Base-by-base conservation (phyloP, 148 eudicot genomes). In the Amaranthus palmeri region DNA sequence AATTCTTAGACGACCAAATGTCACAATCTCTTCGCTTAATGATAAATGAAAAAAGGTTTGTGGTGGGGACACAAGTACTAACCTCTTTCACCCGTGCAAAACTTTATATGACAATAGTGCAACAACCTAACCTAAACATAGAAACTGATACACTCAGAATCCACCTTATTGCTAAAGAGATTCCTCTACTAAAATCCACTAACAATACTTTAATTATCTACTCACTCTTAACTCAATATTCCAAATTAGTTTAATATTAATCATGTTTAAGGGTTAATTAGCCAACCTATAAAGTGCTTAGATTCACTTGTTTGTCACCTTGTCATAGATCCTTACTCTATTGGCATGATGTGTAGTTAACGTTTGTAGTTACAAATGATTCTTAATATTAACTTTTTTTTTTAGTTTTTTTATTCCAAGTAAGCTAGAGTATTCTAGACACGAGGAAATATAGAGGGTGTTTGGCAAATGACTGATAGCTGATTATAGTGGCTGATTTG, bases 231-330 rank as follows among this genome's bases (percentile, higher is more conserved):
- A 65, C 6, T 60, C 44, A n/a, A 15, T n/a, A 4, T 15, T 46
- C 36, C 36, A 25, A 25, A 25, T 25, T 25, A 25, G 36, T 25
- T 25, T 43, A 14, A 6, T 14, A 18, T 61, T 10, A 44, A 41
- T 9, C 41, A 65, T 65, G 14, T 51, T 51, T 25, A 25, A 25
- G 36, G 36, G 36, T 25, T 25, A 25, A 25, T 25, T 25, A 53
- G 41, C 54, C 51, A 17, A 44, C 46, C 52, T 72, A 63, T 12
- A 63, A 73, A 65, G 61, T 52, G 17, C 57, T 15, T 47, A 74
- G 65, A 66, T 74, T 66, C 71, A 56, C 65, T 56, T 4, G 6
- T 74, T 74, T 67, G 77, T 67, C 77, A 66, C 61, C 47, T 36
- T 58, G 11, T 74, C 3, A 58, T 8, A 67, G 4, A 5, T 36